These are phyloP conservation scores for Yarrowia sp. DNA, from an alignment of 805 yeast genomes.

Conservation along the genomic window DNA sequence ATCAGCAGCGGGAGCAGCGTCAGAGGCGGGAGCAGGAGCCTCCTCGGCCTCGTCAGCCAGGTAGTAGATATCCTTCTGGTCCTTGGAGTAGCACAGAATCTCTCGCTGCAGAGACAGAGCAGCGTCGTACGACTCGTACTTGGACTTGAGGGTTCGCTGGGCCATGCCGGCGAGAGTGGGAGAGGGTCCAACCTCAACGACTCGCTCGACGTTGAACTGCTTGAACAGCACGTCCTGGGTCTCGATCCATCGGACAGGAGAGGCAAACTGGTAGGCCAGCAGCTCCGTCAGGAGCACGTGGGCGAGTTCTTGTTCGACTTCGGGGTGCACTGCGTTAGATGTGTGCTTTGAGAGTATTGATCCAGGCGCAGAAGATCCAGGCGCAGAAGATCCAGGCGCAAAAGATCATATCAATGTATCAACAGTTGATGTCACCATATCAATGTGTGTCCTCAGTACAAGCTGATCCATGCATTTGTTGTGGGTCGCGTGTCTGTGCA, in stretches of 20 bases:
- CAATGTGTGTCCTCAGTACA: too few species aligned
- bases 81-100: constrained; percentile 92
- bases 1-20: constrained; percentile 53
- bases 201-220: constrained; percentile 92
- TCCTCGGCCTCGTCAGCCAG: constrained; percentile 45
- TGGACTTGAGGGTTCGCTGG: constrained; percentile 88
- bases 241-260: constrained; percentile 99
- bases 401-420: too few species aligned
- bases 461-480: too few species aligned
- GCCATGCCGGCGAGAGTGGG: constrained; percentile 99
- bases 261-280: constrained; percentile 97
- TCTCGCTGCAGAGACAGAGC: constrained; percentile 91
- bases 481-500: neutral
- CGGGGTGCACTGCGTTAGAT: constrained; percentile 66
- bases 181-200: constrained; percentile 98
- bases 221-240: constrained; percentile 97
- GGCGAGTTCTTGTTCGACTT: constrained; percentile 95
- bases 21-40: constrained; percentile 41
- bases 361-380: too few species aligned
- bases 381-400: too few species aligned
- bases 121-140: constrained; percentile 96
- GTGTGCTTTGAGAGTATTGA: neutral
- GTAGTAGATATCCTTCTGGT: constrained; percentile 93
- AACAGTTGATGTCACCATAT: too few species aligned
- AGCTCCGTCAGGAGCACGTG: constrained; percentile 92